A percentile compares a stretch with the other conserved stretches of the same genome.
Conservation (phyloP, 306 rosid species). For the Adenanthera pavonina region DNA sequence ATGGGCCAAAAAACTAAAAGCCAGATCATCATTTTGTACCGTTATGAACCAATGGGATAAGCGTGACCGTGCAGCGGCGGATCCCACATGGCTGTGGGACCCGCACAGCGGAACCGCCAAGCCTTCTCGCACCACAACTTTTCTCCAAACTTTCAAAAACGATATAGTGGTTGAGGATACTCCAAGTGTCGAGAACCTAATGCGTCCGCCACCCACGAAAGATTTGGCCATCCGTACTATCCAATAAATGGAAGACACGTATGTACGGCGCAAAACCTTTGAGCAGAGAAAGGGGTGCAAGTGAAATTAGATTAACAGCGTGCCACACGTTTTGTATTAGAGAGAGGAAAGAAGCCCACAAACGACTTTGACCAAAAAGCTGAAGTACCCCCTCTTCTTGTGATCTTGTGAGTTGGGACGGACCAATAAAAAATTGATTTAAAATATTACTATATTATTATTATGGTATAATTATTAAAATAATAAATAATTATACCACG, state of each 20-base stretch:
- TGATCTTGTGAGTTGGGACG: too few relatives aligned
- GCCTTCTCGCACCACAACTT: conserved; percentile 48
- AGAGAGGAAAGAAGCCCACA: neutral
- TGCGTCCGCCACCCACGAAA: neutral
- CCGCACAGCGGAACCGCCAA: conserved; percentile 48
- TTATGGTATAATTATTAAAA: neutral
- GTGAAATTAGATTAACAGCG: neutral
- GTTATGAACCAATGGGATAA: conserved; percentile 26
- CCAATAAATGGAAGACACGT: conserved; percentile 34
- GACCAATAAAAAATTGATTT: neutral
- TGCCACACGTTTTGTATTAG: neutral
- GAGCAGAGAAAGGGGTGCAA: too few relatives aligned
- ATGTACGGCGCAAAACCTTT: neutral
- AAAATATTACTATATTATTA: neutral
- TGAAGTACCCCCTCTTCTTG: too few relatives aligned
- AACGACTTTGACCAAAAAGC: neutral
- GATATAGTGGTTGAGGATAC: conserved; percentile 20
- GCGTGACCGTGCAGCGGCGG: conserved; percentile 29
- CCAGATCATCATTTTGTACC: conserved; percentile 3
- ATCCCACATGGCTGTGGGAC: conserved; percentile 35
- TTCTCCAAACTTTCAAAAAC: neutral
- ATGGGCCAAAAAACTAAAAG: neutral
- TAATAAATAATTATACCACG: neutral
- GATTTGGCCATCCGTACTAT: neutral
- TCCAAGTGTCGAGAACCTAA: conserved; percentile 46